Conservation (phyloP, 768 basidiomycete genomes). For the Suillus occidentalis region DNA sequence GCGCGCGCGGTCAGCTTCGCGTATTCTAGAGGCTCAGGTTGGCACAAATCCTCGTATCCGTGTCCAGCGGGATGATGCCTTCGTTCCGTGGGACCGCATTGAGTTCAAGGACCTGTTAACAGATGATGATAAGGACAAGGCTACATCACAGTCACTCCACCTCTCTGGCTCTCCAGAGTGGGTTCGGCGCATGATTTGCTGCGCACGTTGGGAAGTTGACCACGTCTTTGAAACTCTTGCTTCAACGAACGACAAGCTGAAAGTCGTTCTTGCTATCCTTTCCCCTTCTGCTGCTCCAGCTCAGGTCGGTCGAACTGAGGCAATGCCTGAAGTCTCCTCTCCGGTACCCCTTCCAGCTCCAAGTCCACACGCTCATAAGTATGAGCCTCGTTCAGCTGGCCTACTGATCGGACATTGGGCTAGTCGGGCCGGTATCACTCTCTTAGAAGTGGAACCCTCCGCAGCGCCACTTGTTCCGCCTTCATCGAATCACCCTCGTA, state of each 20-base stretch:
- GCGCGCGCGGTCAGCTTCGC: conserved; percentile 83
- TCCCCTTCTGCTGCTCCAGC: conserved; percentile 31
- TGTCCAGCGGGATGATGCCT: conserved; percentile 81
- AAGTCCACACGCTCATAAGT: conserved; percentile 50
- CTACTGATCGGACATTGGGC: conserved; percentile 69
- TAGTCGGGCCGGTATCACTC: conserved; percentile 53
- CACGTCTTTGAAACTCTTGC: conserved; percentile 41
- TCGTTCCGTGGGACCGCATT: conserved; percentile 79
- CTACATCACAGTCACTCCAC: conserved; percentile 24
- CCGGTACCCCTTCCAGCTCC: conserved; percentile 72
- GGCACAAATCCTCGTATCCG: conserved; percentile 79
- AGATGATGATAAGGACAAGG: conserved; percentile 26
- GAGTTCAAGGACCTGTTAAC: conserved; percentile 42
- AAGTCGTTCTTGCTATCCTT: conserved; percentile 63
- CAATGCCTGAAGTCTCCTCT: conserved; percentile 32
- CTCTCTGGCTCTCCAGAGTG: conserved; percentile 67
- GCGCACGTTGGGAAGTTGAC: conserved; percentile 73
- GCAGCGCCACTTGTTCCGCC: conserved; percentile 14
- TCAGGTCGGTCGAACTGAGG: conserved; percentile 28
- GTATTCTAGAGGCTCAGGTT: conserved; percentile 85
- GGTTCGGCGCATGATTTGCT: conserved; percentile 82
- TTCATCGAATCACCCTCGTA: conserved; percentile 18
- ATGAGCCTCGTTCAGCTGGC: conserved; percentile 67
- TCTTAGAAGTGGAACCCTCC: conserved; percentile 51
- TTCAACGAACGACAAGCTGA: conserved; percentile 30